These are phyloP conservation scores for Sphaerulina vaccinii DNA, from an alignment of 2,329 filamentous ascomycete species.

Conservation along the genomic window DNA sequence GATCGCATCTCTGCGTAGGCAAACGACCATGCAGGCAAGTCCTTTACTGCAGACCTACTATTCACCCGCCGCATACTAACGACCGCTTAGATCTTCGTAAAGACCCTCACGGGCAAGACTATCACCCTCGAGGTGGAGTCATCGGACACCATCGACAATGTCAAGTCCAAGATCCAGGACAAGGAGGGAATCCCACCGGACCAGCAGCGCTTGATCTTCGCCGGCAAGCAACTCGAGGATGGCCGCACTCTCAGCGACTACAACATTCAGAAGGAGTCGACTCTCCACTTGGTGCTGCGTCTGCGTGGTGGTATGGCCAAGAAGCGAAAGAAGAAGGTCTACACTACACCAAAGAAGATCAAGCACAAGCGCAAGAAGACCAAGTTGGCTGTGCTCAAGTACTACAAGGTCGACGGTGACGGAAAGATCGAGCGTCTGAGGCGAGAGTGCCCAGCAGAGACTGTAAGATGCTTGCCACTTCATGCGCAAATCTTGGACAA, in stretches of 20 bases:
- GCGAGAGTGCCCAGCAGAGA: conserved; percentile 91
- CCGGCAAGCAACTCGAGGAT: conserved; percentile 99
- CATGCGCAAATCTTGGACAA: neutral
- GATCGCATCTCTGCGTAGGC: conserved; percentile 13
- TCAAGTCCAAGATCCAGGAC: conserved; percentile 98
- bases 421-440: conserved; percentile 99
- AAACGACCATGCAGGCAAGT: conserved; percentile 67
- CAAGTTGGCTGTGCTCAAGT: conserved; percentile 99
- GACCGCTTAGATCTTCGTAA: conserved; percentile 99
- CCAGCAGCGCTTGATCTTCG: conserved; percentile 99
- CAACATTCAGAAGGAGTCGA: conserved; percentile 99
- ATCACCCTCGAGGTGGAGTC: too few species aligned
- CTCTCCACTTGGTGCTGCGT: conserved; percentile 95
- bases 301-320: conserved; percentile 94
- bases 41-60: too few species aligned
- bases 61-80: too few species aligned
- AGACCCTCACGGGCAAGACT: conserved; percentile 99
- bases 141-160: too few species aligned
- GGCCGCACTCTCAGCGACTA: conserved; percentile 98
- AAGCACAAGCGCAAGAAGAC: conserved; percentile 99
- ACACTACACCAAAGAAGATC: conserved; percentile 99
- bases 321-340: conserved; percentile 99
- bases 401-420: conserved; percentile 99
- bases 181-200: conserved; percentile 99
- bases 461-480: conserved; percentile 60